Conservation (phyloP, 164 flowering plant species). For the Liriodendron chinense region DNA sequence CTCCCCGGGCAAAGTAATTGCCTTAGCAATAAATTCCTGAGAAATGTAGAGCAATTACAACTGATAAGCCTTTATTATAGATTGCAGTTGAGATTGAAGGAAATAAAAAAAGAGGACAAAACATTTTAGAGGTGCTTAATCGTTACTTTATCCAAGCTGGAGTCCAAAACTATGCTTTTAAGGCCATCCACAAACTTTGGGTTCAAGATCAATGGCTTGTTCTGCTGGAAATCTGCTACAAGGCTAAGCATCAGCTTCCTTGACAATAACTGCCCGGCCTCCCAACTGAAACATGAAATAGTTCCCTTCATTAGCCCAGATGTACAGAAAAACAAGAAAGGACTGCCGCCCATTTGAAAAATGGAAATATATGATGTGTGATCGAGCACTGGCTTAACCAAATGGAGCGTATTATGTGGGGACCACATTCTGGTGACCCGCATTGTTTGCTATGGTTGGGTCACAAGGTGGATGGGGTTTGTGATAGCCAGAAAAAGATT, state of each 20-base stretch:
- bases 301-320: background rate
- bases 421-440: background rate
- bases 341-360: background rate
- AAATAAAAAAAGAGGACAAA: too few species aligned
- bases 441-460: too few species aligned
- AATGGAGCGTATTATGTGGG: background rate
- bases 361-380: too few species aligned
- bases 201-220: slow-evolving; percentile 62
- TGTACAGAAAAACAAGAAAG: background rate
- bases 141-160: slow-evolving; percentile 81
- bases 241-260: slow-evolving; percentile 87
- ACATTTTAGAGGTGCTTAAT: background rate
- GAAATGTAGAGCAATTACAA: background rate
- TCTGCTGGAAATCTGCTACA: slow-evolving; percentile 83
- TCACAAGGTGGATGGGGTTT: too few species aligned
- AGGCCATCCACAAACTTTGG: slow-evolving; percentile 72
- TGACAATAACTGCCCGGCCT: slow-evolving; percentile 90
- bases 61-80: background rate
- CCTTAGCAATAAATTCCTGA: slow-evolving; percentile 94
- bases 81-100: background rate
- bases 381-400: background rate
- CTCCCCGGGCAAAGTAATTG: slow-evolving; percentile 82
- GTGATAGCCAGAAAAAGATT: too few species aligned
- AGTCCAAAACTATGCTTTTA: slow-evolving; percentile 61
- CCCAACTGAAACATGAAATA: slow-evolving; percentile 67